Base-by-base conservation (phyloP, 345 rosid species). In the Streptanthus diversifolius region DNA sequence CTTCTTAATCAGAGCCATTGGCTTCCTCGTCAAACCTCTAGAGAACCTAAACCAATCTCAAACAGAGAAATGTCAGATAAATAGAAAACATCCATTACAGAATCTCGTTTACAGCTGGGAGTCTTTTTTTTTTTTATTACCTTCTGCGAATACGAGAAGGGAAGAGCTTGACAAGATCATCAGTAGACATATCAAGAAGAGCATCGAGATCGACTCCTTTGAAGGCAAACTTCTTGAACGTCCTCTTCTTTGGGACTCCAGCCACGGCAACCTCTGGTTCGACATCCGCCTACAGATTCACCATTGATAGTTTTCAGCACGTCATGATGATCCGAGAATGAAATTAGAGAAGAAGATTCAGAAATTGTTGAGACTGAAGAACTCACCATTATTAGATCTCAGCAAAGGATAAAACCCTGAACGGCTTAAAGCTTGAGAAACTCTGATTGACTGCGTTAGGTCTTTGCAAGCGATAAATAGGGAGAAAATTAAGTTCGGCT, bases 121-220 rank as follows among this genome's bases (percentile, higher is more conserved):
- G 11, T 3, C 5, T 18, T 19, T 12, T 17, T 2, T 8, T 3
- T 33, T 33, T 0, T 22, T 0, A 0, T 5, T 57, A 87, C 98
- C 98, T 93, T 87, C 98, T 87, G 79, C 98, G 97, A 77, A 91
- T 88, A 52, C 98, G 90, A 25, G 98, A 81, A n/a, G 63, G 61
- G 83, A 93, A 91, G 80, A 93, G 95, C 88, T 91, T 86, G 36
- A 91, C 98, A 57, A 93, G 97, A 43, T 93, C 96, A 62, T 93
- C 98, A 4, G 96, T 89, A 51, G 93, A 85, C 97, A 93, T 93
- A 70, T 93, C 98, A 15, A 93, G 86, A 58, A 93, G 89, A 51
- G 91, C 88, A 74, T 90, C 96, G 73, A 90, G 80, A 85, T 90
- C 96, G 0, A 90, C 96, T 27, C 96, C 96, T 77, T 81, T 83